A percentile compares a stretch with the other conserved stretches of the same genome.
These are phyloP conservation scores for Boletus reticulatus DNA, from an alignment of 768 basidiomycete genomes.

Conservation along the genomic window DNA sequence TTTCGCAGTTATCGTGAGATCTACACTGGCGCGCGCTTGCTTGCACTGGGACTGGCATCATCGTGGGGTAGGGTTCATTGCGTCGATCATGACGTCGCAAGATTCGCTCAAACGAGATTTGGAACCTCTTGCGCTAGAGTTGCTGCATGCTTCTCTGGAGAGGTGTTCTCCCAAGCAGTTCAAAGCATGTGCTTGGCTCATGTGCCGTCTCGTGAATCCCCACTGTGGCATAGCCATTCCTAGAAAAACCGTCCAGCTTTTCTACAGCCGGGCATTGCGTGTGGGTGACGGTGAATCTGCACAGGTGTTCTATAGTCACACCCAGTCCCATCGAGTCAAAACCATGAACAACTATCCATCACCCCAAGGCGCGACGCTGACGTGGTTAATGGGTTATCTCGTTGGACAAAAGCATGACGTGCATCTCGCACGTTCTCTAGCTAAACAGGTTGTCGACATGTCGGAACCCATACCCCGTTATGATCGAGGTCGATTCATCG, in stretches of 20 bases:
- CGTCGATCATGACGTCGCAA: slow-evolving; percentile 24
- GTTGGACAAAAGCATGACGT: slow-evolving; percentile 35
- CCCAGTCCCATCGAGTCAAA: slow-evolving; percentile 35
- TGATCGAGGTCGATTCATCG: slow-evolving; percentile 50
- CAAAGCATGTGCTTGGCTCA: slow-evolving; percentile 39
- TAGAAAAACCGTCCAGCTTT: slow-evolving; percentile 41
- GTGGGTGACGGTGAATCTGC: slow-evolving; percentile 35
- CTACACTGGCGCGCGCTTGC: slow-evolving; percentile 50
- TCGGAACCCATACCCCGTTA: slow-evolving; percentile 41
- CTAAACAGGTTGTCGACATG: slow-evolving; percentile 44
- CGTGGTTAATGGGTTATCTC: slow-evolving; percentile 55
- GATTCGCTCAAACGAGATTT: slow-evolving; percentile 23
- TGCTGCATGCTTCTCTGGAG: slow-evolving; percentile 43
- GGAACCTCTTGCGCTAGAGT: slow-evolving; percentile 39
- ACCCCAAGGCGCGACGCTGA: slow-evolving; percentile 44
- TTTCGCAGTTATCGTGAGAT: slow-evolving; percentile 46
- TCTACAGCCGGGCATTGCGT: slow-evolving; percentile 42
- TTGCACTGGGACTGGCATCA: slow-evolving; percentile 53
- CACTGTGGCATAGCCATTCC: slow-evolving; percentile 37
- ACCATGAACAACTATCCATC: slow-evolving; percentile 43
- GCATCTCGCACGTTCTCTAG: slow-evolving; percentile 49
- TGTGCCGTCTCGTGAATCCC: slow-evolving; percentile 36
- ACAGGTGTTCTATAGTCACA: slow-evolving; percentile 44
- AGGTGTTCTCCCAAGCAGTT: slow-evolving; percentile 37
- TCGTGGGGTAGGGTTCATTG: slow-evolving; percentile 41